Evolutionary conservation across 257 asterid genomes (phyloP).

Genomic region (Petunia axillaris): DNA sequence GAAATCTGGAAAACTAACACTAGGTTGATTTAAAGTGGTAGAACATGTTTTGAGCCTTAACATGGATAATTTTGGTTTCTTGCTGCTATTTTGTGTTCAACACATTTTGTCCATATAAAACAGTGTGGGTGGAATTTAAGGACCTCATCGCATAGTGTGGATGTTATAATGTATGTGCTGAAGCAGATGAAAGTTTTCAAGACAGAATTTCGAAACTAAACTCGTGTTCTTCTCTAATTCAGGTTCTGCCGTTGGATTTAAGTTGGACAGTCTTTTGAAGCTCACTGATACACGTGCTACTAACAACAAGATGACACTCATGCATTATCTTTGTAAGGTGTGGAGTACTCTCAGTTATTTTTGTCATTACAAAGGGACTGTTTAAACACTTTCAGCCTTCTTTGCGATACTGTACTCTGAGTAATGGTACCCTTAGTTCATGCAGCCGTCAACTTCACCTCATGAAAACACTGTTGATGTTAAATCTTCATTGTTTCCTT

Average conservation of each 20-base stretch:
- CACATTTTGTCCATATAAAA: background rate
- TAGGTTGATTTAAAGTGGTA: background rate
- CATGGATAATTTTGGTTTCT: constrained; percentile 14
- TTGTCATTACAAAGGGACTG: background rate
- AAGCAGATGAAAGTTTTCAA: background rate
- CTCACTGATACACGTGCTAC: constrained; percentile 95
- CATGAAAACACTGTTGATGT: constrained; percentile 1
- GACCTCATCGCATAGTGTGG: background rate
- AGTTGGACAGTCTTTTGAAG: constrained; percentile 96
- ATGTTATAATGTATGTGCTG: constrained; percentile 1
- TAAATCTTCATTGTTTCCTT: background rate
- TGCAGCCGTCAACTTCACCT: background rate
- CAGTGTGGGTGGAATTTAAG: constrained; percentile 1
- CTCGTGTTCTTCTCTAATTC: constrained; percentile 19
- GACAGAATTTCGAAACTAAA: background rate
- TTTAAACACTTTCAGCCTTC: constrained; percentile 2
- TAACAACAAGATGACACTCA: constrained; percentile 92
- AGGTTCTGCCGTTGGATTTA: constrained; percentile 98
- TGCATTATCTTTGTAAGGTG: constrained; percentile 99
- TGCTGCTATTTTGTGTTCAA: background rate
- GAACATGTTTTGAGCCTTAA: background rate
- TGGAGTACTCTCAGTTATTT: constrained; percentile 27
- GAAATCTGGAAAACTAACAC: background rate
- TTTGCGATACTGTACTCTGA: background rate
- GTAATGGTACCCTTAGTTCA: background rate